Base-by-base conservation (phyloP, 2,329 filamentous ascomycete species). In the Fonsecaea pedrosoi region DNA sequence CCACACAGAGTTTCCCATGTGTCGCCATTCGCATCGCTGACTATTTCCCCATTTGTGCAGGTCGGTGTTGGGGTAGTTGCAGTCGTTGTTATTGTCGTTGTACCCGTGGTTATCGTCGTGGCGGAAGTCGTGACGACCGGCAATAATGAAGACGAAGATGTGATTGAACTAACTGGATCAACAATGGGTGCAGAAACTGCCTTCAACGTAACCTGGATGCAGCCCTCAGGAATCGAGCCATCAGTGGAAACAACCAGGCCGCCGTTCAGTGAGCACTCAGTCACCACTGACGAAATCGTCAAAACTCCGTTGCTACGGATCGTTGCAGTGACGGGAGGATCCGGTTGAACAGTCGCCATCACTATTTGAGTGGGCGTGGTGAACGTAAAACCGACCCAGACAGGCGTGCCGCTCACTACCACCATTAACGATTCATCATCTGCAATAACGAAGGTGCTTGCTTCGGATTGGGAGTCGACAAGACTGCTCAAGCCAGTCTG, bases 341-440 rank as follows among this genome's bases (percentile, higher is more conserved):
- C 25, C 21, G 55, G 55, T 37, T 2, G 32, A 34, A 9, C 32
- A 40, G 55, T 57, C 34, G 40, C 55, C 55, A 57, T 57, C 55
- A 57, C 55, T 34, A 57, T 34, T 37, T 57, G 55, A 42, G 55
- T 57, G 18, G 55, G 55, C 35, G 55, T 40, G 7, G 6, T 30
- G 55, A 57, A 21, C 42, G 55, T 21, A 40, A 57, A n/a, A 40
- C 55, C 55, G 25, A 57, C 35, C 55, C 55, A 57, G 35, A 57
- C 32, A 12, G 55, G 32, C 6, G 55, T 57, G 35, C 55, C 55
- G 13, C 32, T 37, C 35, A 57, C 35, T 6, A 57, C 21, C 7
- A 57, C 55, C 55, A 57, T 57, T 10, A 57, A 57, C 18, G 55
- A 57, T 5, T 57, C 55, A n/a, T 57, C 55, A 57, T 57, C 55